A percentile compares a stretch with the other conserved stretches of the same genome.
Evolutionary conservation across 352 stramenopile genomes (phyloP).

Genomic region (Phytophthora cryptogea): DNA sequence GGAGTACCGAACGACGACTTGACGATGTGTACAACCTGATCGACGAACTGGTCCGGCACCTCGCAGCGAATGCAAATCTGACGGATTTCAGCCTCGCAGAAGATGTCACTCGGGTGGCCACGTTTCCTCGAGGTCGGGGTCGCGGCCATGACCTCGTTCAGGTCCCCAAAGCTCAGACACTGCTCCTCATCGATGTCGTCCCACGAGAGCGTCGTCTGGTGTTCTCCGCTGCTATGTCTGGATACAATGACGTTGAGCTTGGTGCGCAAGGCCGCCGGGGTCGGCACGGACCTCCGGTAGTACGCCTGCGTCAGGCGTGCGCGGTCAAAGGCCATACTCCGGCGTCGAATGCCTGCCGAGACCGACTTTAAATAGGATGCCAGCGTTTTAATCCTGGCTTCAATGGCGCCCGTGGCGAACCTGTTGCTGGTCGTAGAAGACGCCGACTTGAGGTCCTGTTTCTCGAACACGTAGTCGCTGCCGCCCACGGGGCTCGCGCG

Average conservation of each 20-base stretch:
- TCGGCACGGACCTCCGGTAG: slow-evolving; percentile 47
- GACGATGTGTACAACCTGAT: slow-evolving; percentile 56
- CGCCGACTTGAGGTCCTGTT: slow-evolving; percentile 25
- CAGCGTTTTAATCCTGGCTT: slow-evolving; percentile 49
- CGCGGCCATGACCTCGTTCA: slow-evolving; percentile 49
- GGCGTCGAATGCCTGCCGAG: slow-evolving; percentile 39
- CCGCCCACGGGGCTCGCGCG: slow-evolving; percentile 26
- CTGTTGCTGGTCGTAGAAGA: slow-evolving; percentile 14
- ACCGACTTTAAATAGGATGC: slow-evolving; percentile 53
- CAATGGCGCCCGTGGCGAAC: slow-evolving; percentile 24
- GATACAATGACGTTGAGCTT: slow-evolving; percentile 52
- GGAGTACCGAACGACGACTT: slow-evolving; percentile 63
- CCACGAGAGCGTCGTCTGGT: slow-evolving; percentile 53
- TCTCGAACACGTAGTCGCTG: slow-evolving; percentile 33
- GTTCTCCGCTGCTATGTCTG: slow-evolving; percentile 47
- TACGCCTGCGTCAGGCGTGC: slow-evolving; percentile 49
- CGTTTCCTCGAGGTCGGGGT: slow-evolving; percentile 58
- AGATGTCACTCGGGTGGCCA: slow-evolving; percentile 45
- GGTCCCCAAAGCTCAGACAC: slow-evolving; percentile 31
- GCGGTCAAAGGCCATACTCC: slow-evolving; percentile 41
- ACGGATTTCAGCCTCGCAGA: slow-evolving; percentile 55
- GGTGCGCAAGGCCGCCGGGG: slow-evolving; percentile 36
- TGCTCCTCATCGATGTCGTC: slow-evolving; percentile 48
- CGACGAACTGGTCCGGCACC: slow-evolving; percentile 44
- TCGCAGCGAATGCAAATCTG: slow-evolving; percentile 54